Evolutionary conservation across 768 basidiomycete genomes (phyloP).

Genomic region (Kwoniella sp.): DNA sequence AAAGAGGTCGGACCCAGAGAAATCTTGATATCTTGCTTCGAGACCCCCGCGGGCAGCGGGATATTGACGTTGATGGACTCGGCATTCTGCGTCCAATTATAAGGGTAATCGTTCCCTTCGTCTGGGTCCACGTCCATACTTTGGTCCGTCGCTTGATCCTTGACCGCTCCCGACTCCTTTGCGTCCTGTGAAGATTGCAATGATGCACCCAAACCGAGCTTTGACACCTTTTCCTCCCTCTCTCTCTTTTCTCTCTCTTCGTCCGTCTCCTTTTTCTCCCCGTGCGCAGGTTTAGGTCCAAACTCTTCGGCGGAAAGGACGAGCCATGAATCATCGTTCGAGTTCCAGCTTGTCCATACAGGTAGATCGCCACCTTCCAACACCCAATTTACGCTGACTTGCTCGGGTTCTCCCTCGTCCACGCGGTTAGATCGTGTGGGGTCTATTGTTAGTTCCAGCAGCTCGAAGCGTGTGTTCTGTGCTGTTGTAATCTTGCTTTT

Average conservation of each 20-base stretch:
- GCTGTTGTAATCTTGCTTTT: constrained; percentile 3
- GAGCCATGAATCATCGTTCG: constrained; percentile 32
- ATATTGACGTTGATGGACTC: constrained; percentile 83
- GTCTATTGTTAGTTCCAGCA: constrained; percentile 37
- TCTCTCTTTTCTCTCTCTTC: constrained; percentile 25
- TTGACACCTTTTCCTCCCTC: constrained; percentile 20
- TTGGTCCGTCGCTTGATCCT: background rate
- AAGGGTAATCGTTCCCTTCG: constrained; percentile 61
- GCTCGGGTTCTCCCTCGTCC: constrained; percentile 9
- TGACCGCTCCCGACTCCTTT: background rate
- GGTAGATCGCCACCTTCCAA: constrained; percentile 48
- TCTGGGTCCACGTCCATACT: constrained; percentile 3
- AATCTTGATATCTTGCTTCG: constrained; percentile 25
- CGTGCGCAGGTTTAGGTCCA: background rate
- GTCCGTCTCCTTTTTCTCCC: constrained; percentile 8
- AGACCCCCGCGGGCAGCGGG: constrained; percentile 68
- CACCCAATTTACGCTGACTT: constrained; percentile 34
- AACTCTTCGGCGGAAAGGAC: constrained; percentile 36
- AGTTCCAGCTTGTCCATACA: constrained; percentile 26
- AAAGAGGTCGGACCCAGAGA: constrained; percentile 17
- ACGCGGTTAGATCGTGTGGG: constrained; percentile 16
- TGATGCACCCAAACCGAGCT: constrained; percentile 37
- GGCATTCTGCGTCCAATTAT: constrained; percentile 87
- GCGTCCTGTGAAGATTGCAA: background rate
- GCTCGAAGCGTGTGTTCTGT: constrained; percentile 34